Evolutionary conservation across 495 filamentous ascomycete genomes (phyloP).

Genomic region (Parmelia sp.): DNA sequence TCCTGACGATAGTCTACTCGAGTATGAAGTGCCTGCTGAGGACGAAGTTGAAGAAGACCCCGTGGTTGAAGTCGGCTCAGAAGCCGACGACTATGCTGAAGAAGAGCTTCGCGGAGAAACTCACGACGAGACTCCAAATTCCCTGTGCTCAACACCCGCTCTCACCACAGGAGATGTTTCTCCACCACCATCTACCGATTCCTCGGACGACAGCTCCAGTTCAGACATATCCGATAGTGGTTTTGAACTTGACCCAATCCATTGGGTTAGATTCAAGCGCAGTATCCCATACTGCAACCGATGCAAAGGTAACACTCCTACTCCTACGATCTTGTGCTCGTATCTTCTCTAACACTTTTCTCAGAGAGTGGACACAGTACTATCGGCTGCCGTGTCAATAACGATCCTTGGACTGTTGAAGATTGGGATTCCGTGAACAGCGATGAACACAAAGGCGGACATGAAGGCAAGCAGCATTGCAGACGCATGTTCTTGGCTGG

Average conservation of each 20-base stretch:
- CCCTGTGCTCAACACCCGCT: background rate
- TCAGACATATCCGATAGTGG: background rate
- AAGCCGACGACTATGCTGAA: background rate
- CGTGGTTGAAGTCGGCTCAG: background rate
- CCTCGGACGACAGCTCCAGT: background rate
- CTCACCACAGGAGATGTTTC: background rate
- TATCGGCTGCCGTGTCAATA: background rate
- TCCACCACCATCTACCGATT: background rate
- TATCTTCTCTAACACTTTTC: background rate
- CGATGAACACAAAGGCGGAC: too few relatives aligned
- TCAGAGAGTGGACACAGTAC: background rate
- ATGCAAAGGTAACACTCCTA: background rate
- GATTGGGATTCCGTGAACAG: too few relatives aligned
- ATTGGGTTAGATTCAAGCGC: too few relatives aligned
- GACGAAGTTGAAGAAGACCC: background rate
- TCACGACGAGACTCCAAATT: too few relatives aligned
- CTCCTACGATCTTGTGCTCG: background rate
- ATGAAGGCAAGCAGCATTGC: too few relatives aligned
- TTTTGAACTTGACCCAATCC: background rate
- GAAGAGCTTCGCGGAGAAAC: background rate
- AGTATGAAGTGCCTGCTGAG: background rate
- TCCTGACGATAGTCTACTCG: background rate
- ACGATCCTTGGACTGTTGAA: too few relatives aligned
- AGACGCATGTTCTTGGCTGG: too few relatives aligned
- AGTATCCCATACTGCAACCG: background rate